These are phyloP conservation scores for Pterocarpus santalinus DNA, from an alignment of 306 rosid species.

Conservation along the genomic window DNA sequence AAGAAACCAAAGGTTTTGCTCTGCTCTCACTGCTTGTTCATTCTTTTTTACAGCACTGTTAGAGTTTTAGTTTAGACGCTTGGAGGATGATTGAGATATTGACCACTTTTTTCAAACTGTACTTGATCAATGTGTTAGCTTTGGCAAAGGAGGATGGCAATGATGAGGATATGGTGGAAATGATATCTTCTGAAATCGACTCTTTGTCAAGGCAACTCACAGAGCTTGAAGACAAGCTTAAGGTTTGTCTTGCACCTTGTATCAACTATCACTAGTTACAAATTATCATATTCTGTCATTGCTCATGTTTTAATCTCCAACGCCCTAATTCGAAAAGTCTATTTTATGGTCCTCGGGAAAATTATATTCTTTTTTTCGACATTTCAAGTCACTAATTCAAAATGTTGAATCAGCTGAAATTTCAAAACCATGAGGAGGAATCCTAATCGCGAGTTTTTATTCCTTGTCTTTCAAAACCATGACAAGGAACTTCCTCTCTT, in stretches of 20 bases:
- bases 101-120: slow-evolving; percentile 4
- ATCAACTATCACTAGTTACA: slow-evolving; percentile 28
- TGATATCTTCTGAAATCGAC: slow-evolving; percentile 76
- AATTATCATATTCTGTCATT: slow-evolving; percentile 22
- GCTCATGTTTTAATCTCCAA: slow-evolving; percentile 26
- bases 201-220: slow-evolving; percentile 72
- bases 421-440: slow-evolving; percentile 32
- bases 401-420: slow-evolving; percentile 32
- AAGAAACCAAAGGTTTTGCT: slow-evolving; percentile 83
- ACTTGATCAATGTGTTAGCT: slow-evolving; percentile 57
- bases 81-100: slow-evolving; percentile 27
- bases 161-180: slow-evolving; percentile 92
- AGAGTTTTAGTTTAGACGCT: not conserved
- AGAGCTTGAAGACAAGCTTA: slow-evolving; percentile 79
- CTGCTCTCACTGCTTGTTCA: slow-evolving; percentile 6
- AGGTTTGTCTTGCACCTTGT: slow-evolving; percentile 54
- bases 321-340: not conserved
- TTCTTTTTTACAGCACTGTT: not conserved
- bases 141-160: slow-evolving; percentile 79
- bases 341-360: not conserved
- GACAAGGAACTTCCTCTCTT: slow-evolving; percentile 18
- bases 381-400: not conserved
- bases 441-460: not conserved
- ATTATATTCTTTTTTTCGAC: too few relatives aligned
- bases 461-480: slow-evolving; percentile 24